Evolutionary conservation across 2,329 filamentous ascomycete species (phyloP), one percentile per base, ranked within the genome.

Genomic region (Penicillium occitanis): DNA sequence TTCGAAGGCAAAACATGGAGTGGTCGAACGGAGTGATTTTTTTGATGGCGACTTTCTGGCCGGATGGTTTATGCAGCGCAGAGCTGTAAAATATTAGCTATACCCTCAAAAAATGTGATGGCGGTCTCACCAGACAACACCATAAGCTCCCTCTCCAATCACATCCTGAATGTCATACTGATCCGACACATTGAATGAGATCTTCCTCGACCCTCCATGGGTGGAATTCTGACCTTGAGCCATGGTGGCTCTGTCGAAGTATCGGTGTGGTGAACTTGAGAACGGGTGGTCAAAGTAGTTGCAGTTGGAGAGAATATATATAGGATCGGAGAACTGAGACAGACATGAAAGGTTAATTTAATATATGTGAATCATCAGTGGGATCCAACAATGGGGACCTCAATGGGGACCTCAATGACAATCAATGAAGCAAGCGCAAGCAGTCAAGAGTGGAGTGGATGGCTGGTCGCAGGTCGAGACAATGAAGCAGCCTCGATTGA

Each of bases 141-240:
- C 95, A 76, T 99, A 99, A 70, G 95, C 95, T 76, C 95, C 95
- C 82, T 99, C 95, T 72, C 95, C 95, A 68, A 99, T 96, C 59
- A 99, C 95, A 89, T 99, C 95, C 79, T 98, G 94, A 71, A 99
- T 99, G 77, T 99, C 95, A 78, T 99, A 99, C 80, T 99, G 95
- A 81, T 99, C 95, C 76, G 93, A 97, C 69, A 99, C 95, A 77
- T 99, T 99, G 89, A 99, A 99, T 65, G 93, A 98, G 79, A 99
- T 99, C 87, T 98, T 99, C 78, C 95, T 83, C 68, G 87, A 89
- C 71, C 86, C 85, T 76, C 81, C 83, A 63, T 77, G 87, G 73
- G 80, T 77, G 68, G 79, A 74, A 57, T 73, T 72, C 71, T 78
- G 80, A 48, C 58, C 61, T 69, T 82, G 78, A 68, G 78, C 79